Evolutionary conservation across 345 rosid genomes (phyloP), one percentile per base, ranked within the genome.

Genomic region (Odontarrhena argentea): DNA sequence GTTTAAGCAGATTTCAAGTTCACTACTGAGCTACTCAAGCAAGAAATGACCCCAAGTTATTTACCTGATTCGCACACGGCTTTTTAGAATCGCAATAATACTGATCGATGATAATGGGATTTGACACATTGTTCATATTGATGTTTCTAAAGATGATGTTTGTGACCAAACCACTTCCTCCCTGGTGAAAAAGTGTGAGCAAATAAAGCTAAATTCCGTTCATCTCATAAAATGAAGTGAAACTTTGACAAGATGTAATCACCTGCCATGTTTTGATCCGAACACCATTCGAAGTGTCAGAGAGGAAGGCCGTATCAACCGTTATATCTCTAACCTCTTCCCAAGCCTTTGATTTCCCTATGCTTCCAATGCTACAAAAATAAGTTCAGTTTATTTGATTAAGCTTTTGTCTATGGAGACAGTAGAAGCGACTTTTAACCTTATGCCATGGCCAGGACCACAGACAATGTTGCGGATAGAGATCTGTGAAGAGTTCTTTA

Each of bases 221-320:
- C 18, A 18, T 57, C 50, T 58, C 43, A 52, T 4, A 66, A 36
- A 8, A 37, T 25, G 26, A 66, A 50, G 13, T 50, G 60, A 37
- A 52, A 30, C 49, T 38, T 18, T 48, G 51, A 53, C 13, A 14
- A 14, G 48, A 41, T 42, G 57, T 30, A 41, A 36, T 57, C 48
- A 88, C 98, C 98, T 90, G 96, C 98, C 98, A 90, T 55, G 97
- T 90, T 80, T 90, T 93, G 76, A 93, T 90, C 56, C 98, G 91
- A 53, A 84, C 79, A 44, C 97, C 98, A 72, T 90, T 90, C 8
- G 78, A 71, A 8, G 97, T 86, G 80, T 84, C 76, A 67, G 83
- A 86, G 26, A 90, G 70, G 47, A 76, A 75, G 7, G 86, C 97
- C 62, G 84, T 77, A 59, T 86, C 83, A 48, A 90, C 86, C 18